Base-by-base conservation (phyloP, 169 alveolate species). In the Plasmodium gonderi region DNA sequence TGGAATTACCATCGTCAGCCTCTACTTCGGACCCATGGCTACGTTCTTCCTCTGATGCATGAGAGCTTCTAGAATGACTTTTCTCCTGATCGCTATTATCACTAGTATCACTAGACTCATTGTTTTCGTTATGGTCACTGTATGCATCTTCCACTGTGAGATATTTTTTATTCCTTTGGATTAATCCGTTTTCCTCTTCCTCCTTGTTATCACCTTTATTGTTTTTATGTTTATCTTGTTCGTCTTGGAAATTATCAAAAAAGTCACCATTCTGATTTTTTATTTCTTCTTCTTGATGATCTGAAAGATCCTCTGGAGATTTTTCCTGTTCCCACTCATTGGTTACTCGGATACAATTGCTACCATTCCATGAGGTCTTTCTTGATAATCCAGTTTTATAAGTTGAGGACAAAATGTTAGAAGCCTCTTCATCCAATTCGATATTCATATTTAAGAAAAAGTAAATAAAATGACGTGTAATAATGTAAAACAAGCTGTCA, bases 361-460 rank as follows among this genome's bases (percentile, higher is more conserved):
- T 64, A 26, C 64, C 64, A 9, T 83, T 40, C 38, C 17, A 36
- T 36, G 79, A 72, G 12, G n/a, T n/a, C n/a, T 49, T 72, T 14
- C 47, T 26, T 8, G 92, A 49, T 2, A 83, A 83, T n/a, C 77
- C 76, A 60, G 54, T 51, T 60, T 83, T 83, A 69, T 69, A 49
- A n/a, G 45, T 72, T 42, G 78, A 83, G 14, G 92, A 72, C 64
- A 83, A 33, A 44, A 83, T 69, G 40, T 49, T 83, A 9, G 92
- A 69, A 11, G 92, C 92, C 33, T 83, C 92, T 44, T 83, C 92
- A 33, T 83, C 92, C 14, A 83, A 51, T 49, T 83, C 92, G 44
- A 83, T 83, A 33, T 83, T 83, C 81, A 83, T 69, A 45, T 83
- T 83, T 72, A 83, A 83, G 29, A 83, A 83, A 47, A 83, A 83